A percentile compares a stretch with the other conserved stretches of the same genome.
phyloP scores from a whole-genome alignment of 257 asterid species.

The Salvia miltiorrhiza region DNA sequence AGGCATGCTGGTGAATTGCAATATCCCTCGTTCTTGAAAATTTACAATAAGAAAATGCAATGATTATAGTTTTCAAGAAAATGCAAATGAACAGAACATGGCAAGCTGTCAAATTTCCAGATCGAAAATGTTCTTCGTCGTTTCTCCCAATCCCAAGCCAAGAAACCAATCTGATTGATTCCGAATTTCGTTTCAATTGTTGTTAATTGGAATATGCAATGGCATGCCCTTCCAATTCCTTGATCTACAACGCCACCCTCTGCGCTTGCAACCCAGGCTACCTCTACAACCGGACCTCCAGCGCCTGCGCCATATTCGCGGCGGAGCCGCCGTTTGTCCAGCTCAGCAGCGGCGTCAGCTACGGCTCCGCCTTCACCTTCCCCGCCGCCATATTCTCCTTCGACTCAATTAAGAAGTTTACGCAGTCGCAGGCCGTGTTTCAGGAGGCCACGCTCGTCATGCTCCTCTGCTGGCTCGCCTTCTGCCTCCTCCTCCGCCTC shows the following conservation, averaged over 20 bases:
- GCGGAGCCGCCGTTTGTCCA: conserved; percentile 28
- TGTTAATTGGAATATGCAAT: conserved; percentile 16
- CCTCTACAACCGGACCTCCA: conserved; percentile 34
- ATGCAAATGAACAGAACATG: too few species aligned
- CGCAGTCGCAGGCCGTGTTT: conserved; percentile 89
- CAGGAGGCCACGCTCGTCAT: conserved; percentile 73
- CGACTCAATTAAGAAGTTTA: conserved; percentile 70
- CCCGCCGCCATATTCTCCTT: conserved; percentile 67
- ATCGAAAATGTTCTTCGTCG: not conserved
- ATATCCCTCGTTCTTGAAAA: too few species aligned
- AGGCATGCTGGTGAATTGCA: too few species aligned
- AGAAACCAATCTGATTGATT: too few species aligned
- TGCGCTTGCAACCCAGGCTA: conserved; percentile 88
- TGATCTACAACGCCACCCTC: conserved; percentile 49
- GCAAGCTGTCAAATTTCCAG: too few species aligned
- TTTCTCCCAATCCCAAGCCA: too few species aligned
- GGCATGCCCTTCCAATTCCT: conserved; percentile 70
- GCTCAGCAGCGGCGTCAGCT: conserved; percentile 64
- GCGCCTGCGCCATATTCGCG: conserved; percentile 50
- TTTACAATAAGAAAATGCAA: too few species aligned
- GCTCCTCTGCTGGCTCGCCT: conserved; percentile 64
- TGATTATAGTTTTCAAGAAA: too few species aligned
- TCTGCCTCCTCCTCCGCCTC: conserved; percentile 65
- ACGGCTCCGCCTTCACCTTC: conserved; percentile 42
- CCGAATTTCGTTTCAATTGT: too few species aligned